phyloP scores from a whole-genome alignment of 306 rosid species.

The Adenanthera pavonina region DNA sequence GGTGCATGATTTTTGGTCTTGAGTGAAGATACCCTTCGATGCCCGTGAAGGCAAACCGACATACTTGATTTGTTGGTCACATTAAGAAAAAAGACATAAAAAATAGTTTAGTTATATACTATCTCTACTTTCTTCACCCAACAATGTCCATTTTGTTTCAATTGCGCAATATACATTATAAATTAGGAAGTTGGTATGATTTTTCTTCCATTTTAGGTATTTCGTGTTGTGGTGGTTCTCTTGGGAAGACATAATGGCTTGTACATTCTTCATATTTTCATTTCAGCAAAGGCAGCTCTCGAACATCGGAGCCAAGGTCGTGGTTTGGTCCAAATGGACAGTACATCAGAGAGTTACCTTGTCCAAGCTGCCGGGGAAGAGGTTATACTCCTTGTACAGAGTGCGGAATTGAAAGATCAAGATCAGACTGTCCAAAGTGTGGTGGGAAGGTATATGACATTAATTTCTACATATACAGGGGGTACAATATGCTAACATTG shows the following conservation, averaged over 20 bases:
- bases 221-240: background rate
- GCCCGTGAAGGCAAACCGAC: background rate
- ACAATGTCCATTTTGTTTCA: background rate
- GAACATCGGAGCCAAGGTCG: constrained; percentile 62
- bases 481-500: background rate
- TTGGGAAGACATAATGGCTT: background rate
- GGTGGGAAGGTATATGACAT: constrained; percentile 70
- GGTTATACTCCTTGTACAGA: constrained; percentile 93
- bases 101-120: background rate
- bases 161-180: background rate
- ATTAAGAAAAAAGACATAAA: background rate
- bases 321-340: constrained; percentile 95
- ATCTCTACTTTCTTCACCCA: background rate
- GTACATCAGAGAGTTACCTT: constrained; percentile 91
- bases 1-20: constrained; percentile 7
- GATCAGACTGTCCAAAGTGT: constrained; percentile 83
- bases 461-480: background rate
- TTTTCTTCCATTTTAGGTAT: background rate
- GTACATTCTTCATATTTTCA: constrained; percentile 1
- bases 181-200: constrained; percentile 26
- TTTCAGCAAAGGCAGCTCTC: constrained; percentile 62
- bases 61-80: background rate
- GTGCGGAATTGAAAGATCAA: constrained; percentile 91
- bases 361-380: constrained; percentile 96
- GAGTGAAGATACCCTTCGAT: background rate